Base-by-base conservation (phyloP, 2,329 filamentous ascomycete species). In the Emericellopsis atlantica region DNA sequence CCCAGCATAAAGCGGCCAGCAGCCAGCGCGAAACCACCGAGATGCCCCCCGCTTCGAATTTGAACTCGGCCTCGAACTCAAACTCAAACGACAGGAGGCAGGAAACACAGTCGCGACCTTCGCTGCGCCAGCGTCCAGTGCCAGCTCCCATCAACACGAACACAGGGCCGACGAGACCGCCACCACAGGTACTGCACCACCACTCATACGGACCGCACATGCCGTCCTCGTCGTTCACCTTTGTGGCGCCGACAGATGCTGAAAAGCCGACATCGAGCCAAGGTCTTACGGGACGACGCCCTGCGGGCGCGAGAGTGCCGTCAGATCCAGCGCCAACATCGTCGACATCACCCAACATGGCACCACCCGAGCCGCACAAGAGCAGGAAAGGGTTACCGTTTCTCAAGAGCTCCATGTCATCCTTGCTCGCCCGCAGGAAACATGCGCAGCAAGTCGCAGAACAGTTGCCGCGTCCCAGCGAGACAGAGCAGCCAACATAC, bases 401-500 rank as follows among this genome's bases (percentile, higher is more conserved):
- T 40, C 57, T 77, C 8, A 76, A 75, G 49, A 76, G 76, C 42
- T 69, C 73, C 34, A 72, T 77, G 65, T 74, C 76, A 2, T 73
- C 70, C 1, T 54, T 79, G 18, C 61, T 80, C 39, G 62, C 71
- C 62, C 67, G 76, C 44, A 67, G 75, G 40, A 76, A 71, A 48
- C 67, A 67, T 11, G 70, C 63, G 14, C 72, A 76, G 42, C 65
- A 63, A 39, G 56, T 59, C 1, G 60, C 66, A 1, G 69, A 72
- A 36, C 43, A 67, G 3, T 51, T 53, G 2, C 60, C 65, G 1
- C 49, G 69, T 18, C 62, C 69, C 0, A 49, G 67, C 23, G 48
- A 60, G 36, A 57, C 60, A 18, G 53, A 56, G 7, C 48, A 55
- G 0, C 65, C 67, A 5, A 56, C 59, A 16, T 79, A 80, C 48